Percentiles rank a stretch among this genome's conserved stretches.
These are phyloP conservation scores for Flueggea neowawraea DNA, from an alignment of 441 rosid species.

Conservation along the genomic window DNA sequence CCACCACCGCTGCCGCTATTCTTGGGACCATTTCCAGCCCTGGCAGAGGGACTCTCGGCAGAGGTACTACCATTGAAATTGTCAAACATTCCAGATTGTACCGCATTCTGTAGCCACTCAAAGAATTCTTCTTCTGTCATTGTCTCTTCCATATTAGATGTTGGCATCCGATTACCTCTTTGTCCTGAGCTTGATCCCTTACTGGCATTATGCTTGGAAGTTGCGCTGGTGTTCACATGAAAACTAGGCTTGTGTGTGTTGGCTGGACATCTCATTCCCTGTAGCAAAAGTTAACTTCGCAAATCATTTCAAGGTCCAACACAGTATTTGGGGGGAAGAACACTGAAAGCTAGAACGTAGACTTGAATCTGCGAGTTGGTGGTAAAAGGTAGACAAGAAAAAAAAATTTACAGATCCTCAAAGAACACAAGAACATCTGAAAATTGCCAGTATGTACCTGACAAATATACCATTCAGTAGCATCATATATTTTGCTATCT, in stretches of 20 bases:
- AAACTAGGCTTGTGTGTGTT: slow-evolving; percentile 95
- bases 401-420: not conserved
- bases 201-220: slow-evolving; percentile 39
- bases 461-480: slow-evolving; percentile 92
- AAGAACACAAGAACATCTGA: not conserved
- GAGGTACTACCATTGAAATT: slow-evolving; percentile 28
- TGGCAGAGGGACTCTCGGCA: slow-evolving; percentile 43
- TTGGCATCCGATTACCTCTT: slow-evolving; percentile 55
- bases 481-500: slow-evolving; percentile 85
- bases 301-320: not conserved
- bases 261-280: slow-evolving; percentile 98
- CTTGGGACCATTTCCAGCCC: slow-evolving; percentile 38
- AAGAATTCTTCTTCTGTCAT: slow-evolving; percentile 90
- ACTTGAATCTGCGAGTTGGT: not conserved
- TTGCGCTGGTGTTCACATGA: slow-evolving; percentile 79
- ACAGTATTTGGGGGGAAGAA: not conserved
- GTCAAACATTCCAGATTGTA: slow-evolving; percentile 71
- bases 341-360: not conserved
- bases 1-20: slow-evolving; percentile 25
- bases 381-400: not conserved
- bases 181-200: slow-evolving; percentile 66
- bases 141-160: slow-evolving; percentile 64
- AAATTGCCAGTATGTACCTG: slow-evolving; percentile 51
- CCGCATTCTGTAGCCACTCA: slow-evolving; percentile 89
- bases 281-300: slow-evolving; percentile 24